Conservation (phyloP, 2,329 filamentous ascomycete genomes). For the Didymellaceae sp. region DNA sequence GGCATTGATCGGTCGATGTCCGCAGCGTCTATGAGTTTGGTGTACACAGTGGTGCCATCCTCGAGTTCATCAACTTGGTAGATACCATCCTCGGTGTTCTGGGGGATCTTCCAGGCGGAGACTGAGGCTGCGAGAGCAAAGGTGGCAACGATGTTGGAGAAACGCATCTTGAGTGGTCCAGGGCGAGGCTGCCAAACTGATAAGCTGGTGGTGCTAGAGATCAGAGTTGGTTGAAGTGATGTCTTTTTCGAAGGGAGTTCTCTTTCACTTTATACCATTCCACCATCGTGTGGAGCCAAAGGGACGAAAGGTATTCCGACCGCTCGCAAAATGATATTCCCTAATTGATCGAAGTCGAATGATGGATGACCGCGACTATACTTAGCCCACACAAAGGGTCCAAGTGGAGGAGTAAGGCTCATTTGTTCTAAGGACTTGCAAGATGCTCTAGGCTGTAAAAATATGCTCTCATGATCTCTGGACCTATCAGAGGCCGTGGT, state of each 20-base stretch:
- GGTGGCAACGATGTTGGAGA: conserved; percentile 4
- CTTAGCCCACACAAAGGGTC: background rate
- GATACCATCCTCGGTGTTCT: background rate
- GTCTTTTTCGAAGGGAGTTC: background rate
- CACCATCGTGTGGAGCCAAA: too few relatives aligned
- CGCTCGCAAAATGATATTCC: background rate
- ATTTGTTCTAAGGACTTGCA: too few relatives aligned
- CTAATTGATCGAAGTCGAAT: background rate
- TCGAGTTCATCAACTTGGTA: conserved; percentile 4
- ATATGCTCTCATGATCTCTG: too few relatives aligned
- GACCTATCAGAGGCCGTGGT: too few relatives aligned
- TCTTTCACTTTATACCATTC: background rate
- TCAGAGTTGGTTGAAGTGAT: background rate
- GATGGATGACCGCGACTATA: background rate
- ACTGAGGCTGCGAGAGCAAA: background rate
- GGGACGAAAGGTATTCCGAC: too few relatives aligned
- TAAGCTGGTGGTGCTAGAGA: too few relatives aligned
- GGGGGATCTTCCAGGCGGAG: conserved; percentile 4
- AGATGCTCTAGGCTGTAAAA: too few relatives aligned
- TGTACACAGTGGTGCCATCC: conserved; percentile 5
- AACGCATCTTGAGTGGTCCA: background rate
- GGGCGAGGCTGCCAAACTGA: too few relatives aligned
- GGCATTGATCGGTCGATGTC: background rate
- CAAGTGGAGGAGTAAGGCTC: too few relatives aligned
- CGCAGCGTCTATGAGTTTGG: background rate